These are phyloP conservation scores for Trichoderma sp. DNA, from an alignment of 2,329 filamentous ascomycete genomes.

Conservation along the genomic window DNA sequence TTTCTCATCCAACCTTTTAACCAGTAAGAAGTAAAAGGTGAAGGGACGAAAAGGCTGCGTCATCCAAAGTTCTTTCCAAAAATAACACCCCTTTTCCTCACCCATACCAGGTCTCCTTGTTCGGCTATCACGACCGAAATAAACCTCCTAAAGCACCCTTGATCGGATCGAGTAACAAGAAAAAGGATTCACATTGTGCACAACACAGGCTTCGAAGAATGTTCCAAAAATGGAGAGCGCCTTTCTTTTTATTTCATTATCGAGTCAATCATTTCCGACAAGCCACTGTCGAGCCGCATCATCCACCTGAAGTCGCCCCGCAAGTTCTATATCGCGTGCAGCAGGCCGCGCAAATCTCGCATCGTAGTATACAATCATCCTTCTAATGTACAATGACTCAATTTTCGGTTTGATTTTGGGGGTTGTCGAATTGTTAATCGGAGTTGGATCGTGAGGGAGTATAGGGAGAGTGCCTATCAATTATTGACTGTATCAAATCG, in stretches of 20 bases:
- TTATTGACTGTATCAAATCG: conserved; percentile 1
- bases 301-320: conserved; percentile 2
- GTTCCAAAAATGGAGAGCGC: conserved; percentile 5
- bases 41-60: not conserved
- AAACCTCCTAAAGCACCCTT: not conserved
- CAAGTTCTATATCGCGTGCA: conserved; percentile 8
- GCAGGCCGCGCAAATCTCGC: conserved; percentile 8
- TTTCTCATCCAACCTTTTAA: not conserved
- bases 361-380: conserved; percentile 31
- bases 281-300: not conserved
- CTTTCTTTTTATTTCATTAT: conserved; percentile 10
- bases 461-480: not conserved
- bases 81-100: not conserved
- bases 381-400: conserved; percentile 19
- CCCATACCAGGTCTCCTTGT: not conserved
- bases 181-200: not conserved
- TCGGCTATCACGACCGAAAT: not conserved
- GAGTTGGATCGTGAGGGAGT: not conserved
- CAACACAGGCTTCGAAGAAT: not conserved
- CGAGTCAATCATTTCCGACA: not conserved
- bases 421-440: not conserved
- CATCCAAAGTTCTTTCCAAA: not conserved
- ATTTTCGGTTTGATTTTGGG: not conserved
- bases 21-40: not conserved
- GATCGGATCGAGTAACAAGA: not conserved